Evolutionary conservation across 1,139 yeast genomes (phyloP).

Genomic region (Ogataea hybrid): DNA sequence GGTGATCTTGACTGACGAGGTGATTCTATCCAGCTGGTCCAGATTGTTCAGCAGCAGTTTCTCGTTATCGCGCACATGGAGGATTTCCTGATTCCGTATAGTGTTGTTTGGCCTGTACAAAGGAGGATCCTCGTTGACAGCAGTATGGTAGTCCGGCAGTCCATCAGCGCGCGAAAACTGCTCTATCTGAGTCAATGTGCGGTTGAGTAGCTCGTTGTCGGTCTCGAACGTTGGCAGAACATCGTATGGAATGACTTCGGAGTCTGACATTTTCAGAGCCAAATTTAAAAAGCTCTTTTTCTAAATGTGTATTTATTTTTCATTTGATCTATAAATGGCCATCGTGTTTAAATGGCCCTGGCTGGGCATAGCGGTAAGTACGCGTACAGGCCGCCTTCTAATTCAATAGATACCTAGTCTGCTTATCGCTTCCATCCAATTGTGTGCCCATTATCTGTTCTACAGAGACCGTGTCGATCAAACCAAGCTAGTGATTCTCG

Average conservation of each 20-base stretch:
- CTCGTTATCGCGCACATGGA: constrained; percentile 26
- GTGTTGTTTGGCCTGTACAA: constrained; percentile 19
- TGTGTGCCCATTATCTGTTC: constrained; percentile 61
- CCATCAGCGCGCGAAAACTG: constrained; percentile 34
- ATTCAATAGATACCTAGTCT: constrained; percentile 55
- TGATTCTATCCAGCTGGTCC: constrained; percentile 31
- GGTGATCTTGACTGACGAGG: constrained; percentile 32
- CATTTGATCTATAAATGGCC: constrained; percentile 20
- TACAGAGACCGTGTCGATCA: constrained; percentile 47
- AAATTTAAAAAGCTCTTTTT: neutral
- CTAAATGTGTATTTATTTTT: neutral
- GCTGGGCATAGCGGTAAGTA: constrained; percentile 52
- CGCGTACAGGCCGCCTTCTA: constrained; percentile 8
- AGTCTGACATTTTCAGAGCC: constrained; percentile 7
- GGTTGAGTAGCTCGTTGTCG: constrained; percentile 49
- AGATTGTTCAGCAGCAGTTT: constrained; percentile 34
- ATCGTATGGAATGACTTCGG: constrained; percentile 32
- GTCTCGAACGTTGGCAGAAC: constrained; percentile 58
- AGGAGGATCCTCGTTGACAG: constrained; percentile 29
- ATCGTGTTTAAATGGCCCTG: constrained; percentile 55
- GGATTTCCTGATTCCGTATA: constrained; percentile 17
- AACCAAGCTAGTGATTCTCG: constrained; percentile 45
- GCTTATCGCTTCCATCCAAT: constrained; percentile 61
- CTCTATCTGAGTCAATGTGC: constrained; percentile 35
- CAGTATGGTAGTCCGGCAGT: constrained; percentile 32